phyloP scores from a whole-genome alignment of 2,329 filamentous ascomycete species.

The Claviceps maximensis region DNA sequence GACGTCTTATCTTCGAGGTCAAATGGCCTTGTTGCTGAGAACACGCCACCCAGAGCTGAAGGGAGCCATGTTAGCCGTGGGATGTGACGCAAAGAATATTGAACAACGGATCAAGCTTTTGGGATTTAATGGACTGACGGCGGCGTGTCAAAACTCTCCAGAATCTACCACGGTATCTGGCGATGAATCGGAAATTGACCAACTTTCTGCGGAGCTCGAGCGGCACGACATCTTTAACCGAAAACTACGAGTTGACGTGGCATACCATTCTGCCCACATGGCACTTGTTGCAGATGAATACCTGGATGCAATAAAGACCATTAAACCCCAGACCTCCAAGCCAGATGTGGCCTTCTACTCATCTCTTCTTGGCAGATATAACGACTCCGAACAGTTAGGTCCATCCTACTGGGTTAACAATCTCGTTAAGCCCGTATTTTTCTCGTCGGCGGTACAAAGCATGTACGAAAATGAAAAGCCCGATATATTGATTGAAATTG shows the following conservation, averaged over 20 bases:
- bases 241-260: constrained; percentile 34
- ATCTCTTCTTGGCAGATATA: constrained; percentile 27
- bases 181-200: constrained; percentile 28
- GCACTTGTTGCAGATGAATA: constrained; percentile 35
- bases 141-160: constrained; percentile 38
- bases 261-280: constrained; percentile 44
- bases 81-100: constrained; percentile 28
- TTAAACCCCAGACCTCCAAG: constrained; percentile 10
- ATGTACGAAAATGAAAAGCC: constrained; percentile 17
- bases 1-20: constrained; percentile 36
- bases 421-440: constrained; percentile 27
- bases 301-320: constrained; percentile 18
- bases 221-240: constrained; percentile 32
- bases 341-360: constrained; percentile 29
- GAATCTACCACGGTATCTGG: constrained; percentile 38
- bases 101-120: constrained; percentile 22
- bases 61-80: constrained; percentile 45
- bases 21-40: constrained; percentile 6
- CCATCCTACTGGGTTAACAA: constrained; percentile 33
- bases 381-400: constrained; percentile 22
- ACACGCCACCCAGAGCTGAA: constrained; percentile 12
- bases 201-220: constrained; percentile 24
- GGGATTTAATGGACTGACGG: constrained; percentile 11
- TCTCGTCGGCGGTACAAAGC: constrained; percentile 22
- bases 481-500: constrained; percentile 28